Base-by-base conservation (phyloP, 2,329 filamentous ascomycete species). In the Fusarium sterilihyphosum region DNA sequence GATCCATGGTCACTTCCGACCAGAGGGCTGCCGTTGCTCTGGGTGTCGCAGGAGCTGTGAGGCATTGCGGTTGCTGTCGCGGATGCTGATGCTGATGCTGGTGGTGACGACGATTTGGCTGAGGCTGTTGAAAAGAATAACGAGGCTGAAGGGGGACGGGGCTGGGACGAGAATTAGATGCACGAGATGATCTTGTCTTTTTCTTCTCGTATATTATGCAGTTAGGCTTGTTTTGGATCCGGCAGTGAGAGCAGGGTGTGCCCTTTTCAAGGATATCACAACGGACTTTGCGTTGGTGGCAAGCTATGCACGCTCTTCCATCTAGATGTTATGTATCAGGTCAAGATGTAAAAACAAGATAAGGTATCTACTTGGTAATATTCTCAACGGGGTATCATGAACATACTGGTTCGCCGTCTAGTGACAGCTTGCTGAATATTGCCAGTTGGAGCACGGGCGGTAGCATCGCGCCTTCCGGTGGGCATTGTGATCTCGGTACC, bases 181-280 rank as follows among this genome's bases (percentile, higher is more conserved):
- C 40, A 41, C 67, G 83, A 49, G 82, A 81, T 40, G 83, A 80
- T 46, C 85, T 80, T 8, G 83, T 61, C 65, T 71, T 84, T 71
- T 86, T 86, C 78, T 87, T 88, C 75, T 88, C 85, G 68, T 87
- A 87, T 35, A 87, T 83, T 38, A 80, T 83, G 65, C 86, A 88
- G 61, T 84, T 83, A 20, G 78, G 54, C 61, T 83, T 83, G 24
- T 83, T 80, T 40, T 85, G 83, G 31, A 81, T 80, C 40, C 81
- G 80, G 66, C 86, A 88, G 70, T 87, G 87, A 60, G 86, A 84
- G 73, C 86, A 88, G 1, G 86, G 86, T 2, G 83, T 73, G 20
- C 86, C 86, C 38, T 85, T 84, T 26, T 81, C 73, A 62, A 86
- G 82, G 50, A 87, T 84, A 78, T 88, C 86, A 70, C 86, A 88